Base-by-base conservation (phyloP, 768 basidiomycete species). In the Hemileccinum rubropunctum region DNA sequence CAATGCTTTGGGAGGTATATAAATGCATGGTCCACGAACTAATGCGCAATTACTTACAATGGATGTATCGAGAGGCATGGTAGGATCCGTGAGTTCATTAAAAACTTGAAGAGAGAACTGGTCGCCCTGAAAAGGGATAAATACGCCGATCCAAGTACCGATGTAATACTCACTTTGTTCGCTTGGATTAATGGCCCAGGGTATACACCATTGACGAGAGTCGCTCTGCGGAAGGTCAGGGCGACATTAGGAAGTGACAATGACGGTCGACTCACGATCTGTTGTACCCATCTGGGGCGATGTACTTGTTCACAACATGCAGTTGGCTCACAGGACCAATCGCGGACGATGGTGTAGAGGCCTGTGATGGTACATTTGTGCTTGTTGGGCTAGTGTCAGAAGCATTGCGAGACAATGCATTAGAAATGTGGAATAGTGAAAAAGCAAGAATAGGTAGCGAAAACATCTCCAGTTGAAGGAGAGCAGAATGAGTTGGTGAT, bases 31-130 rank as follows among this genome's bases (percentile, higher is more conserved):
- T 41, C 58, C 54, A 4, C 60, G 52, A 32, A 30, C 17, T 0
- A 18, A 18, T 3, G 2, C 1, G n/a, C 3, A 30, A 65, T 62
- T 6, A 36, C 65, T 53, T 38, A 67, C 65, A 6, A 66, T 20
- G n/a, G 74, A 77, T 2, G 81, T 84, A 7, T 67, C 67, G 48
- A 73, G 66, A 30, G 73, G 54, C 79, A 82, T 81, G 2, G 71
- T 71, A 2, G 50, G 41, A 49, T 82, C 76, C 3, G 68, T 73
- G 33, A 83, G 63, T 21, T 66, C 38, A 50, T 83, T 74, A 1
- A 70, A 53, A 18, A 82, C 73, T 44, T 74, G 72, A 27, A 83
- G 48, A 26, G 60, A 32, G 54, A 79, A 74, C 0, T 46, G 37
- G 21, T 71, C 67, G 3, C 66, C 69, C 76, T 79, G 21, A 6